A percentile compares a stretch with the other conserved stretches of the same genome.
phyloP scores from a whole-genome alignment of 768 basidiomycete genomes.

The Boletus sp. region DNA sequence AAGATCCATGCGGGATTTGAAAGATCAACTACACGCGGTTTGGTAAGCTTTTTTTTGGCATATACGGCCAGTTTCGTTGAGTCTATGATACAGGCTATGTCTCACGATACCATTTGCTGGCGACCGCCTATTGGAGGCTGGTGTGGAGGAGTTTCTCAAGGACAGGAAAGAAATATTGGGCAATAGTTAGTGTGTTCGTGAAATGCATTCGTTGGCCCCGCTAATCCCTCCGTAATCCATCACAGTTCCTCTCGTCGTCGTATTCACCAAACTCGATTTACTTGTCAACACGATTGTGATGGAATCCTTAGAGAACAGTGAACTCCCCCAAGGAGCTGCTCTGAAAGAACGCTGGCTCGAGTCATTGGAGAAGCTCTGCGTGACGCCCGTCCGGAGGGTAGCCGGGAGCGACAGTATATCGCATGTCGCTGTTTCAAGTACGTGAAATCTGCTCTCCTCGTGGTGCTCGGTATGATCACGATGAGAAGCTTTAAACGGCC shows the following conservation, averaged over 20 bases:
- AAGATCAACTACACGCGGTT: slow-evolving; percentile 5
- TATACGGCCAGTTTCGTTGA: background rate
- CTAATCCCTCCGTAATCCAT: background rate
- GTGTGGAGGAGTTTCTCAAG: slow-evolving; percentile 1
- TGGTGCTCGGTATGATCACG: background rate
- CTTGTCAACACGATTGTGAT: background rate
- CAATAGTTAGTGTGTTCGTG: background rate
- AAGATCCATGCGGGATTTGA: background rate
- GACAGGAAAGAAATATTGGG: slow-evolving; percentile 2
- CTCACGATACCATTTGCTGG: background rate
- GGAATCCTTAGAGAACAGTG: background rate
- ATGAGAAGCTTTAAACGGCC: background rate
- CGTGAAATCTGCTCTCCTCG: background rate
- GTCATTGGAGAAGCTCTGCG: background rate
- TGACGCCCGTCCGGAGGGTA: background rate
- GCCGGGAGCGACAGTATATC: background rate
- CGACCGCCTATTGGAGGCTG: background rate
- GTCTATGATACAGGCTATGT: background rate
- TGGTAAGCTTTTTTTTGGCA: background rate
- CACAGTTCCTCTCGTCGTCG: slow-evolving; percentile 4
- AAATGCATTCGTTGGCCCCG: background rate
- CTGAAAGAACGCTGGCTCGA: background rate
- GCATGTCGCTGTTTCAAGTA: slow-evolving; percentile 4
- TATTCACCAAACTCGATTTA: slow-evolving; percentile 9
- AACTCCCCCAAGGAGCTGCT: background rate